Base-by-base conservation (phyloP, 192 early-diverging fungal species). In the Paraglomus brasilianum region DNA sequence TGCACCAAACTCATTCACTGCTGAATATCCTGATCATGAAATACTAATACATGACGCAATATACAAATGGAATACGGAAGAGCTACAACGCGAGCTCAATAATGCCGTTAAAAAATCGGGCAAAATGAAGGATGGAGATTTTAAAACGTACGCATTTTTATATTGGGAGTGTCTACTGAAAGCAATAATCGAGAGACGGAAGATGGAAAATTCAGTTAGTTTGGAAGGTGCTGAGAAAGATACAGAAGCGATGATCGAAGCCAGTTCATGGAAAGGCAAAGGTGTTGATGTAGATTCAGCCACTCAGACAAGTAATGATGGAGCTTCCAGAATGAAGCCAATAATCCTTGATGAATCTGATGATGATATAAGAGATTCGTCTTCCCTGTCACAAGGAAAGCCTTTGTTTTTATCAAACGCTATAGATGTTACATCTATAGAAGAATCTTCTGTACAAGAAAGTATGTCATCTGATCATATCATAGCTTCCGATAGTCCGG, bases 81-180 rank as follows among this genome's bases (percentile, higher is more conserved):
- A 68, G 4, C 11, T 85, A 9, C 36, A 70, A 56, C 22, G 53
- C 4, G 69, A 80, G 22, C 19, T 74, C 13, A 68, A 57, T 6
- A 73, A 73, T 7, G 69, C 73, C 1, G 55, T 45, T 36, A 80
- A 79, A 30, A 77, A 75, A 45, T 61, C 75, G 9, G 85, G 80
- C 8, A 87, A 87, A 52, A 66, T 74, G 8, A 79, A 41, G 3
- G 71, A 66, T n/a, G 67, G 72, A 19, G 81, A 87, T 43, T 68
- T 55, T 0, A 5, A 70, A 10, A 65, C 63, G 5, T 76, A 82
- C 15, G 53, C 77, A 14, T 55, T 81, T 2, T 40, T 39, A 7
- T 87, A 80, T 63, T 77, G 77, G 72, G 53, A 55, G 14, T 42
- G 48, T 0, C 79, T 87, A 44, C 43, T 87, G 40, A 69, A 72